phyloP scores from a whole-genome alignment of 495 filamentous ascomycete genomes.

The Aspergillus asperescens region DNA sequence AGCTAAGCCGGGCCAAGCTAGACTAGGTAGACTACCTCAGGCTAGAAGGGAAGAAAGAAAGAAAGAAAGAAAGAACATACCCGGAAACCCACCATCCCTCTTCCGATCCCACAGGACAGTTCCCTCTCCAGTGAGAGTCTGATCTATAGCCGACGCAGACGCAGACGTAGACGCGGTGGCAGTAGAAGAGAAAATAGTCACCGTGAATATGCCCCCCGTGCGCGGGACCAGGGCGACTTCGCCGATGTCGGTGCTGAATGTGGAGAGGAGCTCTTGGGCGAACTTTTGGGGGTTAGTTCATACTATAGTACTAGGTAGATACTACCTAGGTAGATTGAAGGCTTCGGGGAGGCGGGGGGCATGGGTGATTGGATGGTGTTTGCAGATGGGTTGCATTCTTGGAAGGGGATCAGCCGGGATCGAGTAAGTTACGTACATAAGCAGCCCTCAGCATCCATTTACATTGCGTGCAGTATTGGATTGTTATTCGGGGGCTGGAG shows the following conservation, averaged over 20 bases:
- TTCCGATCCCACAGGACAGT: constrained; percentile 84
- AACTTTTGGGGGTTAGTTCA: too few species aligned
- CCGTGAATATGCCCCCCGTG: constrained; percentile 78
- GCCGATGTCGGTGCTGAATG: constrained; percentile 78
- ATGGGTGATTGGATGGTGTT: too few species aligned
- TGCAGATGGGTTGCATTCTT: too few species aligned
- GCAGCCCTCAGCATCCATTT: constrained; percentile 89
- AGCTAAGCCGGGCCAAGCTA: too few species aligned
- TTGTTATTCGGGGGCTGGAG: constrained; percentile 57
- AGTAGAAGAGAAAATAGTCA: constrained; percentile 52
- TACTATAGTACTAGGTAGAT: too few species aligned
- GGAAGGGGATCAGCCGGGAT: too few species aligned
- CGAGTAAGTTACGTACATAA: constrained; percentile 54
- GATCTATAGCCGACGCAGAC: neutral
- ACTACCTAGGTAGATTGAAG: too few species aligned
- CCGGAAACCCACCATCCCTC: constrained; percentile 81
- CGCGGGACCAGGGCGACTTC: constrained; percentile 85
- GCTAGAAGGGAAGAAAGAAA: constrained; percentile 10
- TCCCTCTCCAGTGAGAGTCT: constrained; percentile 10
- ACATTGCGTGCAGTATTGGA: constrained; percentile 78
- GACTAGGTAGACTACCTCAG: too few species aligned
- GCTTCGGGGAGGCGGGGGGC: too few species aligned
- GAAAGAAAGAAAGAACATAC: constrained; percentile 37
- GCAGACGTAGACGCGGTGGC: neutral
- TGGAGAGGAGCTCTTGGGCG: constrained; percentile 96